Percentiles rank a stretch among this genome's conserved stretches.
phyloP scores from a whole-genome alignment of 2,329 filamentous ascomycete species.

The Ophiocordyceps camponoti-floridani region DNA sequence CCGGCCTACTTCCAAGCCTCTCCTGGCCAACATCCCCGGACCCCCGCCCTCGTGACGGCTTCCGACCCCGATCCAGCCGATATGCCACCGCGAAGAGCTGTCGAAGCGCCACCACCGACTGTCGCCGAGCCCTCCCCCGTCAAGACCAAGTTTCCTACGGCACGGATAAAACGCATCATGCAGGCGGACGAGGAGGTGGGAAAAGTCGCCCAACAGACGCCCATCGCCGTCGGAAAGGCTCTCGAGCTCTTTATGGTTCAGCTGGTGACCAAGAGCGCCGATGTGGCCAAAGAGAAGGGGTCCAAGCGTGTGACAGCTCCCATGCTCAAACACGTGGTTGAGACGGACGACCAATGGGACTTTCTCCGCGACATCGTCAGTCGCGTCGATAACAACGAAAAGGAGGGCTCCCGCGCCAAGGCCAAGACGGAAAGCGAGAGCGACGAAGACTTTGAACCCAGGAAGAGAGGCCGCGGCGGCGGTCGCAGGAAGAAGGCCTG shows the following conservation, averaged over 20 bases:
- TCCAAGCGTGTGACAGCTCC: slow-evolving; percentile 79
- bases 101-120: slow-evolving; percentile 14
- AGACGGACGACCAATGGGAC: slow-evolving; percentile 82
- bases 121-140: slow-evolving; percentile 51
- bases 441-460: slow-evolving; percentile 30
- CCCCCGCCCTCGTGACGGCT: neutral
- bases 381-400: slow-evolving; percentile 51
- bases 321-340: slow-evolving; percentile 83
- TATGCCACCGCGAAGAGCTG: slow-evolving; percentile 17
- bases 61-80: slow-evolving; percentile 1
- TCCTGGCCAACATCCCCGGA: neutral
- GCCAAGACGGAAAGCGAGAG: slow-evolving; percentile 34
- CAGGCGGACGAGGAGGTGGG: slow-evolving; percentile 97
- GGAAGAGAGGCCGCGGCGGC: slow-evolving; percentile 27
- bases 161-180: slow-evolving; percentile 97
- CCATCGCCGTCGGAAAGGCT: slow-evolving; percentile 88
- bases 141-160: slow-evolving; percentile 90
- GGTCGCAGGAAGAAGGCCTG: slow-evolving; percentile 28
- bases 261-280: slow-evolving; percentile 73
- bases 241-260: slow-evolving; percentile 97
- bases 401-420: slow-evolving; percentile 21
- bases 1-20: neutral
- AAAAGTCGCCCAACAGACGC: slow-evolving; percentile 94
- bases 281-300: slow-evolving; percentile 63
- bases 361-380: slow-evolving; percentile 82